Conservation (phyloP, 2,329 filamentous ascomycete species). For the Lecanosticta acicola region DNA sequence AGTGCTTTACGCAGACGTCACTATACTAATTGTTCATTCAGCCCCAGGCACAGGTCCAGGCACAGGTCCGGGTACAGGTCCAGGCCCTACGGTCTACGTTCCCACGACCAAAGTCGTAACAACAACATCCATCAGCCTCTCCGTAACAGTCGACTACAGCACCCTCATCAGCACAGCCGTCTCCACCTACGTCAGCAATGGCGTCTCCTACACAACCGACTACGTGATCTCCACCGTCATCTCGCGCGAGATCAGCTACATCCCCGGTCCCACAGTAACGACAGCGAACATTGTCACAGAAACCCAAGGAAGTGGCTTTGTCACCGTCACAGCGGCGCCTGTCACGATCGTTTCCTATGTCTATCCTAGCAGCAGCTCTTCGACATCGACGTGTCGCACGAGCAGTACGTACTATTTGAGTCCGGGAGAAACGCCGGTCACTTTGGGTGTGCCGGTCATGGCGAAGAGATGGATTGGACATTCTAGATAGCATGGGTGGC, state of each 20-base stretch:
- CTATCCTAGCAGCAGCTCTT: too few relatives aligned
- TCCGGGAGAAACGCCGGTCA: too few relatives aligned
- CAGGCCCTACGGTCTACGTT: constrained; percentile 11
- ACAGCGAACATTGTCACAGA: constrained; percentile 18
- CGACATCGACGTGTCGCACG: too few relatives aligned
- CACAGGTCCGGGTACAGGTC: constrained; percentile 9
- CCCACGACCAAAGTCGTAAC: constrained; percentile 23
- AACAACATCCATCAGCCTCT: too few relatives aligned
- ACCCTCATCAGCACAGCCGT: constrained; percentile 21
- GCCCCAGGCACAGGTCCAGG: constrained; percentile 8
- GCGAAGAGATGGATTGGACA: too few relatives aligned
- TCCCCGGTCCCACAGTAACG: constrained; percentile 21
- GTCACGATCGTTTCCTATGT: constrained; percentile 11
- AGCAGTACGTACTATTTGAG: too few relatives aligned
- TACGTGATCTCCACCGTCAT: constrained; percentile 26
- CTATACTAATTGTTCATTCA: background rate
- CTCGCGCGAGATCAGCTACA: constrained; percentile 19
- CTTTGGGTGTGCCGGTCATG: too few relatives aligned
- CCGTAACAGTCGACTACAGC: too few relatives aligned
- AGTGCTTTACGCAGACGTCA: background rate
- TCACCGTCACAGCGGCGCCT: constrained; percentile 9
- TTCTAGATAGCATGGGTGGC: too few relatives aligned
- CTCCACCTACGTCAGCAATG: constrained; percentile 24
- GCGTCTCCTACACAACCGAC: constrained; percentile 21
- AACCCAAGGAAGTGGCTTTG: constrained; percentile 14